A percentile compares a stretch with the other conserved stretches of the same genome.
Conservation (phyloP, 768 basidiomycete genomes). For the Nidularia pulvinata region DNA sequence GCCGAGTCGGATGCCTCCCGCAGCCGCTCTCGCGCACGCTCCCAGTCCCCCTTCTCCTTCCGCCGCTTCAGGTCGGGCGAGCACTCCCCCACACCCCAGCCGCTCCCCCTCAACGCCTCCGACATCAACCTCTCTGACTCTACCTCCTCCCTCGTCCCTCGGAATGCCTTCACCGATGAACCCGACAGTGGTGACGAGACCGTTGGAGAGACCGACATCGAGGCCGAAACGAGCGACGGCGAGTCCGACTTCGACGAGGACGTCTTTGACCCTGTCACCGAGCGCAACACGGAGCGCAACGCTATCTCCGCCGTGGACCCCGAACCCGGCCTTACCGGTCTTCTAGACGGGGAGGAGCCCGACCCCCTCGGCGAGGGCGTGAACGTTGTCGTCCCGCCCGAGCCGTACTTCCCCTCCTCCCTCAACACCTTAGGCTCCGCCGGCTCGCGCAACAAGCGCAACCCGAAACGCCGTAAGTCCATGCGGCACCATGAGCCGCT, state of each 20-base stretch:
- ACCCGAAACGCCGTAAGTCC: slow-evolving; percentile 59
- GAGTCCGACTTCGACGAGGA: slow-evolving; percentile 63
- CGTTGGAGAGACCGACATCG: slow-evolving; percentile 46
- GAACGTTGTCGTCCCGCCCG: slow-evolving; percentile 83
- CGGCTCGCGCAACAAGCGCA: slow-evolving; percentile 34
- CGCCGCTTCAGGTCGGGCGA: slow-evolving; percentile 65
- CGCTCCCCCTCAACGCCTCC: slow-evolving; percentile 56
- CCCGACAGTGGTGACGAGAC: slow-evolving; percentile 70
- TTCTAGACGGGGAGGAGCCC: slow-evolving; percentile 56
- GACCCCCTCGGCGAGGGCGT: slow-evolving; percentile 94
- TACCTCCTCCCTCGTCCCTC: slow-evolving; percentile 54
- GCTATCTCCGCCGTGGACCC: slow-evolving; percentile 39
- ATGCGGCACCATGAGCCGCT: slow-evolving; percentile 64
- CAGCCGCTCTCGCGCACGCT: slow-evolving; percentile 62
- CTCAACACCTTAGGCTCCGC: slow-evolving; percentile 44
- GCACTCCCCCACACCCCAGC: slow-evolving; percentile 54
- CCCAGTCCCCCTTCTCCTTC: slow-evolving; percentile 80
- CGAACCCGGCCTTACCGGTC: slow-evolving; percentile 25
- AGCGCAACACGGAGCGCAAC: slow-evolving; percentile 88
- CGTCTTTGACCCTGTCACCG: slow-evolving; percentile 77
- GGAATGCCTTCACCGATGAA: slow-evolving; percentile 60
- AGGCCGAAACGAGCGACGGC: slow-evolving; percentile 59
- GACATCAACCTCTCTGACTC: slow-evolving; percentile 62
- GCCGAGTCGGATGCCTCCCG: slow-evolving; percentile 35
- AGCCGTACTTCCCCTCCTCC: slow-evolving; percentile 80